Percentiles rank a stretch among this genome's conserved stretches.
phyloP scores from a whole-genome alignment of 164 flowering plant genomes.

The Annona cherimola region DNA sequence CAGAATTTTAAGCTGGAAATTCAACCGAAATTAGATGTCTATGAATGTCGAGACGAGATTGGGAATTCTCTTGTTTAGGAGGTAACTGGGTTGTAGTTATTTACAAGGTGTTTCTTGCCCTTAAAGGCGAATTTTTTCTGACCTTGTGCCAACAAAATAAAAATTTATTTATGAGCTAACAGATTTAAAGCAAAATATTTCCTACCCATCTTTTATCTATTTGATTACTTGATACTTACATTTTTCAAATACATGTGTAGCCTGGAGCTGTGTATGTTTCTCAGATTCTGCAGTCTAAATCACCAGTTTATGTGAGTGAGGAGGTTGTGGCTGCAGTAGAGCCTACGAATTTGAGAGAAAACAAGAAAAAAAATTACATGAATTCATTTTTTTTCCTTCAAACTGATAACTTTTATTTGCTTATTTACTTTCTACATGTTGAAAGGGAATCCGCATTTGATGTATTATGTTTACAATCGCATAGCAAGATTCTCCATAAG shows the following conservation, averaged over 20 bases:
- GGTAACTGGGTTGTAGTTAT: too few species aligned
- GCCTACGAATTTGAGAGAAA: conserved; percentile 42
- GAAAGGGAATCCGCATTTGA: not conserved
- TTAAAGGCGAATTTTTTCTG: not conserved
- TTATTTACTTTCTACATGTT: not conserved
- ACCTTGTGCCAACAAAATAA: not conserved
- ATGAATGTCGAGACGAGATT: not conserved
- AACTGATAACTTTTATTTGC: not conserved
- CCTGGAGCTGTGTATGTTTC: conserved; percentile 86
- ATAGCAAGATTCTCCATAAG: conserved; percentile 71
- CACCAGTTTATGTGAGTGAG: conserved; percentile 66
- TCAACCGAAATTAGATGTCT: too few species aligned
- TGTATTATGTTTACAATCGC: conserved; percentile 12
- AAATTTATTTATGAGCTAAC: not conserved
- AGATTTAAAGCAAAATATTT: not conserved
- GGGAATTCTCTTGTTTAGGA: not conserved
- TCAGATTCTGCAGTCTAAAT: conserved; percentile 64
- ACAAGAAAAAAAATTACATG: conserved; percentile 48
- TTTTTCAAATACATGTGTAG: conserved; percentile 24
- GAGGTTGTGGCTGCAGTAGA: conserved; percentile 53
- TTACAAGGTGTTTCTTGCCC: not conserved
- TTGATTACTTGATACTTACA: not conserved
- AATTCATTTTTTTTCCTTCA: conserved; percentile 20
- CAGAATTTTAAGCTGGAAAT: too few species aligned
- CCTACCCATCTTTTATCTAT: not conserved